These are phyloP conservation scores for Backusella morwellensis DNA, from an alignment of 192 early-diverging fungal genomes.

Conservation along the genomic window DNA sequence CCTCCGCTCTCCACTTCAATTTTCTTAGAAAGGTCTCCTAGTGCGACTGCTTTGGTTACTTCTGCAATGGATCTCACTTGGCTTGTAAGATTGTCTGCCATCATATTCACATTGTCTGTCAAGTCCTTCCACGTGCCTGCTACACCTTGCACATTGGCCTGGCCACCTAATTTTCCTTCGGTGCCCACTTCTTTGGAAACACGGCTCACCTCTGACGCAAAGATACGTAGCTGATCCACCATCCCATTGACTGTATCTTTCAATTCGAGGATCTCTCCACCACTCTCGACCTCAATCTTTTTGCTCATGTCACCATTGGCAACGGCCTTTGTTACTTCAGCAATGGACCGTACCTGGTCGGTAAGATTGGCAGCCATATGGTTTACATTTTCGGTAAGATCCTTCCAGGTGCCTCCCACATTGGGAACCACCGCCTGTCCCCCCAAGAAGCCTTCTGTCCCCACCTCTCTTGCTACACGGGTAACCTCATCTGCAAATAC, in stretches of 20 bases:
- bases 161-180: constrained; percentile 47
- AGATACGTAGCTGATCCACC: constrained; percentile 51
- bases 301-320: constrained; percentile 59
- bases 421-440: constrained; percentile 52
- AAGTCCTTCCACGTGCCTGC: constrained; percentile 44
- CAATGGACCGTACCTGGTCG: constrained; percentile 66
- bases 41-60: constrained; percentile 62
- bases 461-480: constrained; percentile 72
- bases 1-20: constrained; percentile 64
- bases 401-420: constrained; percentile 43
- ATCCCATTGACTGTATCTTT: constrained; percentile 62
- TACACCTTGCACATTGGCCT: constrained; percentile 40
- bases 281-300: constrained; percentile 47
- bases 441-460: constrained; percentile 67
- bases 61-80: constrained; percentile 48
- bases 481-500: constrained; percentile 64
- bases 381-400: constrained; percentile 52
- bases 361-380: constrained; percentile 52
- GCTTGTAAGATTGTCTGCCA: constrained; percentile 47
- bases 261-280: constrained; percentile 56
- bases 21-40: constrained; percentile 64
- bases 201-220: constrained; percentile 49
- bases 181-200: constrained; percentile 54
- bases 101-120: constrained; percentile 48
- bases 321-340: constrained; percentile 58